Evolutionary conservation across 2,329 filamentous ascomycete genomes (phyloP), one percentile per base, ranked within the genome.

Genomic region (Dactylonectria estremocensis): DNA sequence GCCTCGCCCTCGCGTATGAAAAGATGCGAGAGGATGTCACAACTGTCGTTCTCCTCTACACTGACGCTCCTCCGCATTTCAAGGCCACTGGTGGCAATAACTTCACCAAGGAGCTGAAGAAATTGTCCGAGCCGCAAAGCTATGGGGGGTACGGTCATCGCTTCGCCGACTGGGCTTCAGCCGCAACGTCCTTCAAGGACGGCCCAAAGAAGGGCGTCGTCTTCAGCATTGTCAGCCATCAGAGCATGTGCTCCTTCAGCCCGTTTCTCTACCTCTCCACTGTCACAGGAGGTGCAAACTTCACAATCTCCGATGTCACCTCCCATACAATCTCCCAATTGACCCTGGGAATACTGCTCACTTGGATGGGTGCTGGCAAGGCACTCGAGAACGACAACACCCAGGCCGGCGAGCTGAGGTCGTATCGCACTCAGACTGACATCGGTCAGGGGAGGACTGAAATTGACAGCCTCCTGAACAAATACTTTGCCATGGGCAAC

Each of bases 51-150:
- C 69, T 87, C 5, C 74, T 86, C 18, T 87, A 84, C 66, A 81
- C 84, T 0, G 84, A 87, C 76, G 84, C 84, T 13, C 80, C 84
- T 40, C 83, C 86, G n/a, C 84, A 87, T 72, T 78, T 79, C 69
- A 70, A 76, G 56, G 72, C 74, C 61, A 72, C 74, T 28, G 70
- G 66, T 28, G 78, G 77, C 62, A 61, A 61, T 33, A 81, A 82
- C 68, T 71, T 70, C 54, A 49, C 48, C 28, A 74, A 66, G 49
- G 83, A 83, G 70, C 66, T 75, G 69, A 46, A 56, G 18, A 67
- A 66, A 2, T 74, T 72, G 14, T 54, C 7, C 61, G 64, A 64
- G 33, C 20, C 55, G 3, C 61, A 52, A 0, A 58, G 70, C 1
- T 84, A 80, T 54, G 81, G 78, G 1, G 76, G 77, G 0, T 72